These are phyloP conservation scores for Alternaria viburni DNA, from an alignment of 2,329 filamentous ascomycete species.

Conservation along the genomic window DNA sequence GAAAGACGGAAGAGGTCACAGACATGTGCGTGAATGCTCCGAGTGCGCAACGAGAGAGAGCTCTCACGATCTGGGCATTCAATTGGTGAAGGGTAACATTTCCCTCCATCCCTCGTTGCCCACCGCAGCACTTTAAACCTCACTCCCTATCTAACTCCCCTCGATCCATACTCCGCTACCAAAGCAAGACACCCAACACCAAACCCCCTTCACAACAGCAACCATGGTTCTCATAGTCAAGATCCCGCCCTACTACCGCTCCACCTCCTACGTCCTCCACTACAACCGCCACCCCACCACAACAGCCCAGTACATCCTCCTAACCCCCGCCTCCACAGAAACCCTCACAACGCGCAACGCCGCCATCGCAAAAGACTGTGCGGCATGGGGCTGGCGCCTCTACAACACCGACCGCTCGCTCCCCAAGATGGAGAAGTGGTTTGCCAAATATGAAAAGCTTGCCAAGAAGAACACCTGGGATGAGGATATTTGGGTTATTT, in stretches of 20 bases:
- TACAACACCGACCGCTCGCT: neutral
- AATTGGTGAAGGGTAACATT: neutral
- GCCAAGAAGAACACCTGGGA: neutral
- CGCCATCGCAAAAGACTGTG: constrained; percentile 1
- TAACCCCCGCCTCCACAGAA: neutral
- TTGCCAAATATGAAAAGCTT: neutral
- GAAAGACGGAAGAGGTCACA: neutral
- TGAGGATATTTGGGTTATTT: constrained; percentile 5
- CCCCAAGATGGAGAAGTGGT: neutral
- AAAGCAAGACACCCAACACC: neutral
- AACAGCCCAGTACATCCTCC: constrained; percentile 3
- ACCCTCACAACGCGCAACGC: neutral
- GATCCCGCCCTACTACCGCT: constrained; percentile 4
- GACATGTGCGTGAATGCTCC: neutral
- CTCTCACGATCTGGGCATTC: neutral
- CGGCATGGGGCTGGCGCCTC: constrained; percentile 5
- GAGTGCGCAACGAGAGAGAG: neutral
- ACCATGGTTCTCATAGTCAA: neutral
- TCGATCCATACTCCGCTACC: neutral
- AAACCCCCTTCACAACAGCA: neutral
- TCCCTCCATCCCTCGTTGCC: neutral
- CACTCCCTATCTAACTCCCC: neutral
- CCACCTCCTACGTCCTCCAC: neutral
- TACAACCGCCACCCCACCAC: neutral
- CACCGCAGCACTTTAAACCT: neutral